Evolutionary conservation across 169 alveolate species (phyloP).

Genomic region (Eimeria necatrix): DNA sequence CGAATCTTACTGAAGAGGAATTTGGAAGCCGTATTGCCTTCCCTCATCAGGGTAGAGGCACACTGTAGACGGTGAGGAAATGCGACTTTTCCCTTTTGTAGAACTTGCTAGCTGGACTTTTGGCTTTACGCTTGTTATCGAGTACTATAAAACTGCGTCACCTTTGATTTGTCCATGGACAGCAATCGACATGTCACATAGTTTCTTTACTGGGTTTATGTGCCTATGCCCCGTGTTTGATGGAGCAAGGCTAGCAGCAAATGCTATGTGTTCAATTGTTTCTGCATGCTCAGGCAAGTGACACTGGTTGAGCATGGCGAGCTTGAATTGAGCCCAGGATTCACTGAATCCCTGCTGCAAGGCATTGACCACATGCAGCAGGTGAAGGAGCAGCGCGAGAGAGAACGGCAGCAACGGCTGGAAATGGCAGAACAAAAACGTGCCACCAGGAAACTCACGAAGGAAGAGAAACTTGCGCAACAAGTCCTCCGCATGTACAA

Average conservation of each 20-base stretch:
- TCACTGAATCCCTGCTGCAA: not conserved
- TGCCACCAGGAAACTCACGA: not conserved
- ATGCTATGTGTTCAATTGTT: not conserved
- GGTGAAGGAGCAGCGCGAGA: not conserved
- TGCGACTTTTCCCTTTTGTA: not conserved
- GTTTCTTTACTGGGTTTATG: too few relatives aligned
- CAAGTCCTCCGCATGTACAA: not conserved
- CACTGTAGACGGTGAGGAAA: constrained; percentile 10
- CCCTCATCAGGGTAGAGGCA: constrained; percentile 31
- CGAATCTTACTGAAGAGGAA: not conserved
- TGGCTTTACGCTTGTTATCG: not conserved
- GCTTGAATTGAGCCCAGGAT: not conserved
- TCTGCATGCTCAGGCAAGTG: constrained; percentile 19
- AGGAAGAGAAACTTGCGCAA: constrained; percentile 18
- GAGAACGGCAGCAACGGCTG: not conserved
- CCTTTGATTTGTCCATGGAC: not conserved
- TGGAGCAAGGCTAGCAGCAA: too few relatives aligned
- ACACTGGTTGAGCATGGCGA: not conserved
- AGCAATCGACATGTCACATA: not conserved
- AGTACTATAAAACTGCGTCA: not conserved
- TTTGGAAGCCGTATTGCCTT: not conserved
- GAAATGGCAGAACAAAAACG: not conserved
- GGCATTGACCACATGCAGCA: constrained; percentile 10
- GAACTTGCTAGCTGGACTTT: not conserved
- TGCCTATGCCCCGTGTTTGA: too few relatives aligned